A percentile compares a stretch with the other conserved stretches of the same genome.
Conservation (phyloP, 768 basidiomycete species). For the Amanita pallidorosea region DNA sequence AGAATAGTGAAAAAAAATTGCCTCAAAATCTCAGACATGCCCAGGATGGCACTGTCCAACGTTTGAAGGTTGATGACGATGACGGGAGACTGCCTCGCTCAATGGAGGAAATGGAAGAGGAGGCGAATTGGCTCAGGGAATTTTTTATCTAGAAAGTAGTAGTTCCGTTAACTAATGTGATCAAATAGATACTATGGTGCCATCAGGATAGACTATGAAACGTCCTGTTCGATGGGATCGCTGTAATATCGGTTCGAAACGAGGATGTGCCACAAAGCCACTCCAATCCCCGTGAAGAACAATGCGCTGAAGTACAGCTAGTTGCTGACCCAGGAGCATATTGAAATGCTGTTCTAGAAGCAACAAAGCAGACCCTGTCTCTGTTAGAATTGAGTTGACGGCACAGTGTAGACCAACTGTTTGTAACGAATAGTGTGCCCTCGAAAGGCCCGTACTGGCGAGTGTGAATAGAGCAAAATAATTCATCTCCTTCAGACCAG, state of each 20-base stretch:
- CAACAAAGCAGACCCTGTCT: constrained; percentile 24
- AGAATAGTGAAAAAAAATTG: constrained; percentile 47
- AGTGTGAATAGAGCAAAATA: constrained; percentile 45
- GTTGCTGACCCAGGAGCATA: constrained; percentile 25
- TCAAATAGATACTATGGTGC: neutral
- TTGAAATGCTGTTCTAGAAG: constrained; percentile 37
- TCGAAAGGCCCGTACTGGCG: constrained; percentile 11
- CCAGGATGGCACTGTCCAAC: constrained; percentile 17
- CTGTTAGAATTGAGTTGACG: constrained; percentile 30
- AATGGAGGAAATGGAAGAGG: constrained; percentile 68
- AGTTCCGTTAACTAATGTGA: neutral
- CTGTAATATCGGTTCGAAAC: constrained; percentile 15
- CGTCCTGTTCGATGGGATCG: neutral
- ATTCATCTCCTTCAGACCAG: constrained; percentile 38
- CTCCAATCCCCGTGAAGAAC: constrained; percentile 47
- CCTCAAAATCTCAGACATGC: constrained; percentile 23
- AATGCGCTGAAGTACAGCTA: constrained; percentile 36
- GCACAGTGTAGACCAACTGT: constrained; percentile 42
- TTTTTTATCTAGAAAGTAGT: constrained; percentile 32
- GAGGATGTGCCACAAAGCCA: constrained; percentile 23
- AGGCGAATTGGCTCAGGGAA: constrained; percentile 56
- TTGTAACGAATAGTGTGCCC: constrained; percentile 22
- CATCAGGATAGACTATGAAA: constrained; percentile 1
- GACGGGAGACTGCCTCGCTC: constrained; percentile 53
- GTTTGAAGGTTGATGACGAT: constrained; percentile 58